Percentiles rank a stretch among this genome's conserved stretches.
These are phyloP conservation scores for Solanum raphanifolium DNA, from an alignment of 257 asterid genomes.

Conservation along the genomic window DNA sequence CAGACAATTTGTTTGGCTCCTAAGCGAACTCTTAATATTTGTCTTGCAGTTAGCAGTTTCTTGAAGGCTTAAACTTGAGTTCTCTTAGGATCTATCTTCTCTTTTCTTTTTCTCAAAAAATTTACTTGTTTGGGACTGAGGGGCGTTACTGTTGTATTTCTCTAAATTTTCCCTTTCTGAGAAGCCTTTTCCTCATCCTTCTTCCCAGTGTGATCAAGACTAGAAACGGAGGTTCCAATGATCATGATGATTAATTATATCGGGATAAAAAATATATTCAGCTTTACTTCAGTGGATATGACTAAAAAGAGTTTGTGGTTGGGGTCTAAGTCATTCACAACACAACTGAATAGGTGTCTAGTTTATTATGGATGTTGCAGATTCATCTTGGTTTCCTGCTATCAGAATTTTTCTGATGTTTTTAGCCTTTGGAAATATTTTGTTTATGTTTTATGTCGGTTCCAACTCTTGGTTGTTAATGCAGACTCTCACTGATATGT, in stretches of 20 bases:
- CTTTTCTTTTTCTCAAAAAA: not conserved
- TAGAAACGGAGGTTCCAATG: not conserved
- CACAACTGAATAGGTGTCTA: not conserved
- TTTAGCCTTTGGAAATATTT: not conserved
- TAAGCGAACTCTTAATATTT: not conserved
- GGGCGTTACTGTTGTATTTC: not conserved
- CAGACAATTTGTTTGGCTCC: not conserved
- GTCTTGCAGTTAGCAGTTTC: not conserved
- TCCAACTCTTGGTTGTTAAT: not conserved
- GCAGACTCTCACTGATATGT: conserved; percentile 72
- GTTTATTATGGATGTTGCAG: not conserved
- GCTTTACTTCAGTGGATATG: not conserved
- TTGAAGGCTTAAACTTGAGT: not conserved
- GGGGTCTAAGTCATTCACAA: not conserved
- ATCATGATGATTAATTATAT: not conserved
- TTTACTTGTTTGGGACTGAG: not conserved
- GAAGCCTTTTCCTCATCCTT: not conserved
- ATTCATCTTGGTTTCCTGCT: not conserved
- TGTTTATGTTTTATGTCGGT: not conserved
- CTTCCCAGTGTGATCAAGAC: not conserved
- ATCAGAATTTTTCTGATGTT: not conserved
- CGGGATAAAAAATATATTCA: not conserved
- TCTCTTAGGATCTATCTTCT: not conserved
- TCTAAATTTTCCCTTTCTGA: not conserved
- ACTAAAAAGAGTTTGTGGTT: not conserved